phyloP scores from a whole-genome alignment of 306 rosid species.

The Mucuna pruriens region DNA sequence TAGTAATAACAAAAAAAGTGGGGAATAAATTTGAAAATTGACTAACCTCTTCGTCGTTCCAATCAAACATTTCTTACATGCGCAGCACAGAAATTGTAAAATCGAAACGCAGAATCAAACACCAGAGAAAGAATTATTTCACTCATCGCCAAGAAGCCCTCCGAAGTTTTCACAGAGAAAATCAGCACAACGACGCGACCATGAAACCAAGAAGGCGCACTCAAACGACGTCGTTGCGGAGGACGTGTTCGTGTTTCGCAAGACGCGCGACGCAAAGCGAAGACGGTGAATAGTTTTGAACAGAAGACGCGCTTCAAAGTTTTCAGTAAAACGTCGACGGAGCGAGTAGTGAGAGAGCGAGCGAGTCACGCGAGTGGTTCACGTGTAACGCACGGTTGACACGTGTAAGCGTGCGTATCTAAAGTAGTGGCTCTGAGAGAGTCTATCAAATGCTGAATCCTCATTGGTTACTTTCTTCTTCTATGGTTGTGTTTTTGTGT shows the following conservation, averaged over 20 bases:
- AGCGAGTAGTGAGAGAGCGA: not conserved
- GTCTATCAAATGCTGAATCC: constrained; percentile 16
- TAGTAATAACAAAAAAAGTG: not conserved
- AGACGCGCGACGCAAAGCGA: not conserved
- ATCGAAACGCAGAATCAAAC: constrained; percentile 46
- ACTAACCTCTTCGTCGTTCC: constrained; percentile 60
- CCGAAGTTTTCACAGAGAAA: constrained; percentile 9
- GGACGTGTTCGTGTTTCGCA: too few relatives aligned
- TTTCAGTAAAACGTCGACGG: not conserved
- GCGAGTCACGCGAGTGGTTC: not conserved
- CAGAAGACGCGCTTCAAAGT: not conserved
- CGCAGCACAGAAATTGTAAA: constrained; percentile 43
- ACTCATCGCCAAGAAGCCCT: constrained; percentile 66
- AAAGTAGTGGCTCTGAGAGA: constrained; percentile 21
- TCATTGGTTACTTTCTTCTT: not conserved
- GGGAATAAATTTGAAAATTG: not conserved
- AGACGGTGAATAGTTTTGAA: not conserved
- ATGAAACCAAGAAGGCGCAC: not conserved
- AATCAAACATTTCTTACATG: constrained; percentile 55
- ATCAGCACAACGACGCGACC: constrained; percentile 20
- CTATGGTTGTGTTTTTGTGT: not conserved
- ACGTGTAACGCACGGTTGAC: not conserved
- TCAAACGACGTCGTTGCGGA: not conserved
- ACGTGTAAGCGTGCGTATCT: constrained; percentile 13
- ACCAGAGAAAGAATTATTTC: constrained; percentile 34